phyloP scores from a whole-genome alignment of 2,329 filamentous ascomycete genomes.

The Mycosphaerelloides madeirae region DNA sequence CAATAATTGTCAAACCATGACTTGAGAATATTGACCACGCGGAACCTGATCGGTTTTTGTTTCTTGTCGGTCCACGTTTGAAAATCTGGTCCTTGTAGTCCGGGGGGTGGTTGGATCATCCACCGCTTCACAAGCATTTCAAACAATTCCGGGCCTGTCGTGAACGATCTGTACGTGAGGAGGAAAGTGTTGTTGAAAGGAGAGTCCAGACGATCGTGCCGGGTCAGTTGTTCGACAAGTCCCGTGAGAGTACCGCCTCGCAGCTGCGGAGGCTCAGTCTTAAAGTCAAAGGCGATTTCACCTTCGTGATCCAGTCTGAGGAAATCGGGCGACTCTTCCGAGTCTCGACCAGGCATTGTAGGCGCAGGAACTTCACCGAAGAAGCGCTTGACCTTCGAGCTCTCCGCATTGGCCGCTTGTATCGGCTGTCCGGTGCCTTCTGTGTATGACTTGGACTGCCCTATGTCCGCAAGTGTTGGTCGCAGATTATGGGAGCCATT shows the following conservation, averaged over 20 bases:
- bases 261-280: slow-evolving; percentile 67
- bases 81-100: slow-evolving; percentile 68
- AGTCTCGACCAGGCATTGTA: slow-evolving; percentile 41
- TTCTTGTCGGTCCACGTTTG: slow-evolving; percentile 89
- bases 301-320: slow-evolving; percentile 80
- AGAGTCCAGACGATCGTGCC: slow-evolving; percentile 91
- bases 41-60: slow-evolving; percentile 91
- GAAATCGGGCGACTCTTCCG: slow-evolving; percentile 78
- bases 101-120: slow-evolving; percentile 83
- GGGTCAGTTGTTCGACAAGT: slow-evolving; percentile 88
- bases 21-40: slow-evolving; percentile 95
- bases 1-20: slow-evolving; percentile 98
- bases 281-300: slow-evolving; percentile 85
- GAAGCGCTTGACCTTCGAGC: slow-evolving; percentile 48
- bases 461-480: slow-evolving; percentile 49
- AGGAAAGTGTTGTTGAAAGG: slow-evolving; percentile 98
- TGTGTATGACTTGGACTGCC: slow-evolving; percentile 61
- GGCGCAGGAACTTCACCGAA: slow-evolving; percentile 50
- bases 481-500: slow-evolving; percentile 39
- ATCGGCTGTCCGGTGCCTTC: slow-evolving; percentile 45
- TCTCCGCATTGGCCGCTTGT: slow-evolving; percentile 31
- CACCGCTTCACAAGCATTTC: slow-evolving; percentile 89
- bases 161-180: slow-evolving; percentile 93
- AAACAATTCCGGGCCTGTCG: slow-evolving; percentile 82
- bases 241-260: slow-evolving; percentile 86